Evolutionary conservation across 2,329 filamentous ascomycete species (phyloP).

Genomic region (Coleophoma crateriformis): DNA sequence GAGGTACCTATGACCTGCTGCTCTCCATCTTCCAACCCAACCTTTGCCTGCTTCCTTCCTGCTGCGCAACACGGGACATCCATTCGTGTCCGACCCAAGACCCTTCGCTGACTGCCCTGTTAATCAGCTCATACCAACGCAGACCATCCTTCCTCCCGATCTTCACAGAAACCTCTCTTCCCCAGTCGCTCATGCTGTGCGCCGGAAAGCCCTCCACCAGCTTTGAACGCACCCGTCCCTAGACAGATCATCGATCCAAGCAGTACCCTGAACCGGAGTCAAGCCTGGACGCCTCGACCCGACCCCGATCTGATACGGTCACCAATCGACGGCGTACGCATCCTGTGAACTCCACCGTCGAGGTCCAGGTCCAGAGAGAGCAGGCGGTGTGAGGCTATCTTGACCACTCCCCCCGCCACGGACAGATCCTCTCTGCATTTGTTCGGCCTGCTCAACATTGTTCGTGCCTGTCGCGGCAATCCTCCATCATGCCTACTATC

Average conservation of each 20-base stretch:
- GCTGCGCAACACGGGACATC: neutral
- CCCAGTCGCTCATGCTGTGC: neutral
- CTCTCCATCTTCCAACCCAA: too few species aligned
- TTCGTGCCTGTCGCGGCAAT: conserved; percentile 5
- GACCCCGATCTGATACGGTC: too few species aligned
- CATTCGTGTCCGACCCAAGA: neutral
- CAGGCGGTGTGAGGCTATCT: conserved; percentile 15
- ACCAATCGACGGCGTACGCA: neutral
- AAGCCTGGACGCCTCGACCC: neutral
- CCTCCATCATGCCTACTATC: conserved; percentile 55
- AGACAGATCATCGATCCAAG: conserved; percentile 6
- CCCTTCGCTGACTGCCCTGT: neutral
- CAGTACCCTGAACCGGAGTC: conserved; percentile 2
- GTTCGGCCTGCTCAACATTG: conserved; percentile 8
- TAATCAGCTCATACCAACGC: conserved; percentile 19
- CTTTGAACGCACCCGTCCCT: conserved; percentile 1
- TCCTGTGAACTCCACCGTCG: neutral
- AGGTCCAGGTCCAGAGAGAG: neutral
- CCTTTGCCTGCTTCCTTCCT: neutral
- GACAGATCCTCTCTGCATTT: conserved; percentile 7
- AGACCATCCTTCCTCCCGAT: conserved; percentile 1
- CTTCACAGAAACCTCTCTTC: neutral
- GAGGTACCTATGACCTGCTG: neutral
- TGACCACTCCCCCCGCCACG: conserved; percentile 8
- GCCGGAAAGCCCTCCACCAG: too few species aligned